Percentiles rank a stretch among this genome's conserved stretches.
These are phyloP conservation scores for Clathrospora elynae DNA, from an alignment of 2,329 filamentous ascomycete species.

Conservation along the genomic window DNA sequence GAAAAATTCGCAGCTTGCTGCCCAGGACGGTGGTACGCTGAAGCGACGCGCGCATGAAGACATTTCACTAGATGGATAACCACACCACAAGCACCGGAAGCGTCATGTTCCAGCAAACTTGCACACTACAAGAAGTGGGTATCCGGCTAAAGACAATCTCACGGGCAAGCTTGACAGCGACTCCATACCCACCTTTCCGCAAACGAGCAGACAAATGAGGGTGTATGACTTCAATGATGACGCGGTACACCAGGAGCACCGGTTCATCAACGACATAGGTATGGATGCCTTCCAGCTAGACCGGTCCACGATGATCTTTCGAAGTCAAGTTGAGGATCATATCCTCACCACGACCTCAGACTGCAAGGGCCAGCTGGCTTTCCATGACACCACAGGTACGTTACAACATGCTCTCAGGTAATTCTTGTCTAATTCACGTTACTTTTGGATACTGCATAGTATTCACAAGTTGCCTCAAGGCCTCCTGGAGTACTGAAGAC, in stretches of 20 bases:
- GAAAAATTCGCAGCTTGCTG: background rate
- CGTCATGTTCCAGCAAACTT: slow-evolving; percentile 4
- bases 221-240: background rate
- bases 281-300: slow-evolving; percentile 5
- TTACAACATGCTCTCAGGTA: background rate
- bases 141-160: background rate
- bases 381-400: slow-evolving; percentile 12
- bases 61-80: background rate
- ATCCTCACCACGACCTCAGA: slow-evolving; percentile 9
- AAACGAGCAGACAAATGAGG: slow-evolving; percentile 9
- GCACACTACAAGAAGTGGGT: background rate
- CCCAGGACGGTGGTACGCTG: background rate
- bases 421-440: background rate
- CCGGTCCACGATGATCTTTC: slow-evolving; percentile 3
- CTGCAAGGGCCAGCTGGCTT: background rate
- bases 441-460: background rate
- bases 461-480: background rate
- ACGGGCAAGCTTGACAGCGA: slow-evolving; percentile 14
- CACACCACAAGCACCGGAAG: slow-evolving; percentile 8
- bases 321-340: background rate
- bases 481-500: background rate
- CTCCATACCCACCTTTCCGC: slow-evolving; percentile 6
- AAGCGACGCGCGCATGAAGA: slow-evolving; percentile 4
- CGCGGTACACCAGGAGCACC: background rate
- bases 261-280: background rate